Evolutionary conservation across 257 asterid species (phyloP).

Genomic region (Petrea volubilis): DNA sequence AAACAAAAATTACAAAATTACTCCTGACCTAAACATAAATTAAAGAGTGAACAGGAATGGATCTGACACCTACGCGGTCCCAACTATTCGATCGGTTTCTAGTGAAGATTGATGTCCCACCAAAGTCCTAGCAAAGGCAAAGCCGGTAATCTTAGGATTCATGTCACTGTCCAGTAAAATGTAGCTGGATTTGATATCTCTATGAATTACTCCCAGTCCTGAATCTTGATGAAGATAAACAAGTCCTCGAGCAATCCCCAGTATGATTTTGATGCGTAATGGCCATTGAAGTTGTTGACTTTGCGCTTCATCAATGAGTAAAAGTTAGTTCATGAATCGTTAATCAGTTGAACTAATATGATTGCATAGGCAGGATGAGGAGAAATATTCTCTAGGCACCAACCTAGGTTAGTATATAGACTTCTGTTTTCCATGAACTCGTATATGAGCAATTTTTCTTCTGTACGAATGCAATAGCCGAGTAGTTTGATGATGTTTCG

Average conservation of each 20-base stretch:
- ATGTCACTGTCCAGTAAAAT: slow-evolving; percentile 29
- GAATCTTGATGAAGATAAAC: slow-evolving; percentile 29
- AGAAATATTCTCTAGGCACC: neutral
- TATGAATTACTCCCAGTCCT: slow-evolving; percentile 10
- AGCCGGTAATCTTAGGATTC: slow-evolving; percentile 31
- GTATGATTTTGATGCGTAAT: slow-evolving; percentile 27
- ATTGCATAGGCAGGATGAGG: neutral
- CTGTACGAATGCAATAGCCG: slow-evolving; percentile 24
- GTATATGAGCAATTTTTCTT: slow-evolving; percentile 11
- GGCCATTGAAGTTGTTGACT: slow-evolving; percentile 7
- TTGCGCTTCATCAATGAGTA: slow-evolving; percentile 2
- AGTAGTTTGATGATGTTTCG: slow-evolving; percentile 25
- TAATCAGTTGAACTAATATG: neutral
- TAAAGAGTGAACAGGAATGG: neutral
- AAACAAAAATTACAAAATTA: neutral
- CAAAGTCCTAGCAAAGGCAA: slow-evolving; percentile 10
- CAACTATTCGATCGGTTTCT: neutral
- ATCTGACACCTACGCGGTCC: slow-evolving; percentile 7
- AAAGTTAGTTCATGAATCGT: neutral
- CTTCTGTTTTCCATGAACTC: slow-evolving; percentile 29
- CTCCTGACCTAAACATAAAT: neutral
- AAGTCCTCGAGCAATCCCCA: slow-evolving; percentile 28
- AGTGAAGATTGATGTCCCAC: slow-evolving; percentile 2
- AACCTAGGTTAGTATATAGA: neutral
- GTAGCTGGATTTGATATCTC: slow-evolving; percentile 19